Evolutionary conservation across 345 rosid species (phyloP), one percentile per base, ranked within the genome.

Genomic region (Salix brachista): DNA sequence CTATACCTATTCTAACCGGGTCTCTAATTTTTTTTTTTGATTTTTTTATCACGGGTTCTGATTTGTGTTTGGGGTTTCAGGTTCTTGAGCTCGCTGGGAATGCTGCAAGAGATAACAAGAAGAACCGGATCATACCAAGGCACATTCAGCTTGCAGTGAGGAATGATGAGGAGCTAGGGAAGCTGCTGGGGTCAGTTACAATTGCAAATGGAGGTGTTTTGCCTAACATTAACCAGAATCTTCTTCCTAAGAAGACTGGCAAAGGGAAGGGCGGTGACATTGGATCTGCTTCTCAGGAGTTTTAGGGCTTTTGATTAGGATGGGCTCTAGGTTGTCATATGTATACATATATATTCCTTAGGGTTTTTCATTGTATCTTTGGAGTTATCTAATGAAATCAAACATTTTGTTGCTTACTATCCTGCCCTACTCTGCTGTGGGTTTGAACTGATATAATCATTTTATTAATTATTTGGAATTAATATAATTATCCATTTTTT

Each of bases 21-120:
- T 3, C 14, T 56, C 62, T 8, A 1, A 56, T 21, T 1, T 23
- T 58, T 10, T 10, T 7, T 19, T 25, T 58, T n/a, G 0, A 21
- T 30, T 30, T 21, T 54, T 58, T 23, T 0, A n/a, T 23, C 4
- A 4, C 23, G 14, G 62, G 6, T 65, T 30, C 6, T 70, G 26
- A 50, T 66, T 26, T 2, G 1, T 23, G 28, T 25, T 26, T 10
- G 12, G 4, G 25, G 2, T 23, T 58, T 21, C 39, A 90, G 92
- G 94, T 91, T 56, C 73, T 91, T 76, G 92, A 91, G 79, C 85
- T 91, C 9, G 92, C 91, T 25, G 92, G 97, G 0, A 91, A 91
- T 32, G 96, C 96, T 0, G 96, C 94, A 0, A 87, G 97, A 42
- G 94, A 90, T 32, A 91, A 91, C 83, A 91, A 91, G 86, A 91